phyloP scores from a whole-genome alignment of 129 eudicot genomes.

The Flaveria robusta region DNA sequence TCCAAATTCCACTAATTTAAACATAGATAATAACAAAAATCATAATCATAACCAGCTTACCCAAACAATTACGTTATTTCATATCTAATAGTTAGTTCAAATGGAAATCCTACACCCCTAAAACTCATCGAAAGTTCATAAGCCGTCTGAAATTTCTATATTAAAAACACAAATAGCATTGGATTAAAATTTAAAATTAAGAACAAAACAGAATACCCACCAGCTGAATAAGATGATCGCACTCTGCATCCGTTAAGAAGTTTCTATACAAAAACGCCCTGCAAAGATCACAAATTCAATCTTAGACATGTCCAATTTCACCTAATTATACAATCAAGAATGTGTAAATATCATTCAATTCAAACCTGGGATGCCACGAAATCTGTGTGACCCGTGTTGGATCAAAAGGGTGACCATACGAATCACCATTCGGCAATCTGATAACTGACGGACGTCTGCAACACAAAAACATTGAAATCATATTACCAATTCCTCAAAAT shows the following conservation, averaged over 20 bases:
- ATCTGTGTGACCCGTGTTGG: conserved; percentile 77
- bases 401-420: conserved; percentile 55
- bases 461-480: neutral
- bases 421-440: conserved; percentile 57
- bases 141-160: no score
- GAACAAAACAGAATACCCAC: conserved; percentile 30
- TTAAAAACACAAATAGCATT: no score
- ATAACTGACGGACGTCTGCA: conserved; percentile 51
- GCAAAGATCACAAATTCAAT: conserved; percentile 19
- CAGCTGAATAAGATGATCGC: conserved; percentile 80
- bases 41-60: neutral
- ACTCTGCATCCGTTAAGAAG: conserved; percentile 79
- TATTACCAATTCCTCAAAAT: neutral
- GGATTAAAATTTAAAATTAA: neutral
- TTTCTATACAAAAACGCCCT: conserved; percentile 82
- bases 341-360: neutral
- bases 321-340: conserved; percentile 12
- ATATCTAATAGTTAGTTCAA: no score
- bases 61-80: no score
- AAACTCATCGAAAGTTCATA: no score
- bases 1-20: neutral
- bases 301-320: neutral
- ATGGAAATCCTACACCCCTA: no score
- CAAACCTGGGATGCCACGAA: conserved; percentile 81
- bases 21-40: neutral